phyloP scores from a whole-genome alignment of 768 basidiomycete species.

The Boletales sp. region DNA sequence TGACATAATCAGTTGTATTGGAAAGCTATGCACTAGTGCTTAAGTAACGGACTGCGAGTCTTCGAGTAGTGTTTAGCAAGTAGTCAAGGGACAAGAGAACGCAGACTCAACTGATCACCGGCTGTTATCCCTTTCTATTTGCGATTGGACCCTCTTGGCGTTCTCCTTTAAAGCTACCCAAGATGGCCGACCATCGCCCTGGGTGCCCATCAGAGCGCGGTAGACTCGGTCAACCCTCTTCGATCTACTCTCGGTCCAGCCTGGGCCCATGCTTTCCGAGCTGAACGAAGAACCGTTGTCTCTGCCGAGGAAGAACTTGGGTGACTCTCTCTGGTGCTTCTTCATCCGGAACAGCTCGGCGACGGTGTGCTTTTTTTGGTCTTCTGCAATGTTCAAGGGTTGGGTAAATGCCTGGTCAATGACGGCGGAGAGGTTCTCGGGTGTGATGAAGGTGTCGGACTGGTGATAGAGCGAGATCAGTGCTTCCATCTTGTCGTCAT shows the following conservation, averaged over 20 bases:
- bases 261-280: constrained; percentile 28
- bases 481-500: constrained; percentile 52
- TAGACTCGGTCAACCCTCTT: constrained; percentile 24
- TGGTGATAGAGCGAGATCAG: constrained; percentile 79
- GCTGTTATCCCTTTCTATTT: constrained; percentile 13
- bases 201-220: constrained; percentile 26
- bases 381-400: constrained; percentile 14
- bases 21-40: neutral
- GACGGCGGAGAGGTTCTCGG: constrained; percentile 57
- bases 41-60: too few relatives aligned
- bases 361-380: constrained; percentile 12
- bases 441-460: constrained; percentile 64
- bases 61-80: constrained; percentile 1
- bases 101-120: constrained; percentile 3
- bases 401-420: constrained; percentile 63
- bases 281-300: constrained; percentile 10
- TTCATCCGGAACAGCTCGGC: constrained; percentile 17
- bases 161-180: constrained; percentile 32
- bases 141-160: constrained; percentile 14
- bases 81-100: neutral
- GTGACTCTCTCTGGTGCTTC: constrained; percentile 2
- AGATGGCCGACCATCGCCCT: constrained; percentile 29
- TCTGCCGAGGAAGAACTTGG: constrained; percentile 29
- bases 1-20: constrained; percentile 1
- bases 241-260: constrained; percentile 26